These are phyloP conservation scores for Dactylonectria estremocensis DNA, from an alignment of 2,329 filamentous ascomycete species.

Conservation along the genomic window DNA sequence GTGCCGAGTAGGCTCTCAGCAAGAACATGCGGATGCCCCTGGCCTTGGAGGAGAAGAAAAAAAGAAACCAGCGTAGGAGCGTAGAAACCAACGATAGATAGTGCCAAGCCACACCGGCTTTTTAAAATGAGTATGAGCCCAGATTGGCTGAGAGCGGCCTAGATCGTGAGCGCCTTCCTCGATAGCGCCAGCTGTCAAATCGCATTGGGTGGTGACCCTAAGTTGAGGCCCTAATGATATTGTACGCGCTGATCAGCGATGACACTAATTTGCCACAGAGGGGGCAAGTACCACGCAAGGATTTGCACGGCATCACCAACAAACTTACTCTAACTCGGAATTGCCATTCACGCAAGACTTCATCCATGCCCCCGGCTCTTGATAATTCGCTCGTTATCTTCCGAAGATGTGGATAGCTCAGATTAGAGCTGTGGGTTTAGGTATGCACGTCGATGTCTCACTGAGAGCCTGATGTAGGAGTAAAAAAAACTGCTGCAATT, in stretches of 20 bases:
- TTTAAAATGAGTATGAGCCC: constrained; percentile 7
- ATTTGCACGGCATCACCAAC: not conserved
- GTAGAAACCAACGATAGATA: not conserved
- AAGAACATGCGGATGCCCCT: not conserved
- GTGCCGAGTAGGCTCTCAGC: not conserved
- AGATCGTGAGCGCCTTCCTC: not conserved
- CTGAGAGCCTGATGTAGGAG: not conserved
- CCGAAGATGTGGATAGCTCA: not conserved
- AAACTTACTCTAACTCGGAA: not conserved
- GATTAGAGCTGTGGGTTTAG: not conserved
- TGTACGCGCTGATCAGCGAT: no score
- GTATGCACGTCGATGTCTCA: not conserved
- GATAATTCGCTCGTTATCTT: not conserved
- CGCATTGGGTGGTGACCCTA: no score
- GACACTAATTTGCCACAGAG: not conserved
- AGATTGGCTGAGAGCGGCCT: not conserved
- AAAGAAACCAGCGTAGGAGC: not conserved
- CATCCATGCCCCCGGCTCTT: not conserved
- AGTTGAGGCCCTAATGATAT: no score
- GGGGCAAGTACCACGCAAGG: no score
- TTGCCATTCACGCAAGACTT: not conserved
- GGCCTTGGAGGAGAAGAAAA: not conserved
- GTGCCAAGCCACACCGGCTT: constrained; percentile 3
- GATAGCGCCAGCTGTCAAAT: not conserved
- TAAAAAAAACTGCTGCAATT: not conserved